Base-by-base conservation (phyloP, 805 yeast species). In the Starmerella bacillaris region DNA sequence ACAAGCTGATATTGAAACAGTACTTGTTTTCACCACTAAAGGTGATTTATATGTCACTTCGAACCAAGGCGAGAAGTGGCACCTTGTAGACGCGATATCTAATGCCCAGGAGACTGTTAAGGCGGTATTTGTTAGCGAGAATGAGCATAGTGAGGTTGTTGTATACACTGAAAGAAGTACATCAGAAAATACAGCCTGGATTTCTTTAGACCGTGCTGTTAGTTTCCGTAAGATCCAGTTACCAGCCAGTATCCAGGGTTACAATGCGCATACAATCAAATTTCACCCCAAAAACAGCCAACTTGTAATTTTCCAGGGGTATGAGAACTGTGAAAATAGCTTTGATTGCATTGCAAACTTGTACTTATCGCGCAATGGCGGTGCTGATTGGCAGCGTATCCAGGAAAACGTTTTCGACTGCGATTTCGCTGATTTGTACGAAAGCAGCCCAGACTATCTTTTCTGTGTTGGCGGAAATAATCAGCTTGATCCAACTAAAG, bases 301-400 rank as follows among this genome's bases (percentile, higher is more conserved):
- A 5, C 64, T 70, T 50, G 70, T 82, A 45, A 72, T 89, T 24
- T 76, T 78, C 65, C 66, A 68, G 45, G 78, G 89, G 3, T 68
- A 67, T 30, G 60, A 64, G 20, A 65, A 66, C 12, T 77, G 92
- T 54, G 67, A 62, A n/a, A 57, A 64, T 2, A 36, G 44, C 1
- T 55, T 60, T 16, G 38, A 29, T 15, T 84, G 95, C 55, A 7
- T 11, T 7, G 9, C 12, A 8, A 26, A 26, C 14, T 7, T 11
- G 29, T 26, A 26, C 29, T 5, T 6, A 11, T 74, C 94, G 2
- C 57, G 54, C 18, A 72, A 84, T 56, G 70, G 67, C 18, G 98
- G 96, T 17, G 46, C 54, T 19, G 54, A 65, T 4, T 89, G 83
- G 63, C 46, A 55, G 0, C 58, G 60, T 35, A 50, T 89, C 42